Percentiles rank a stretch among this genome's conserved stretches.
phyloP scores from a whole-genome alignment of 768 basidiomycete genomes.

The Termitomyces sp. region DNA sequence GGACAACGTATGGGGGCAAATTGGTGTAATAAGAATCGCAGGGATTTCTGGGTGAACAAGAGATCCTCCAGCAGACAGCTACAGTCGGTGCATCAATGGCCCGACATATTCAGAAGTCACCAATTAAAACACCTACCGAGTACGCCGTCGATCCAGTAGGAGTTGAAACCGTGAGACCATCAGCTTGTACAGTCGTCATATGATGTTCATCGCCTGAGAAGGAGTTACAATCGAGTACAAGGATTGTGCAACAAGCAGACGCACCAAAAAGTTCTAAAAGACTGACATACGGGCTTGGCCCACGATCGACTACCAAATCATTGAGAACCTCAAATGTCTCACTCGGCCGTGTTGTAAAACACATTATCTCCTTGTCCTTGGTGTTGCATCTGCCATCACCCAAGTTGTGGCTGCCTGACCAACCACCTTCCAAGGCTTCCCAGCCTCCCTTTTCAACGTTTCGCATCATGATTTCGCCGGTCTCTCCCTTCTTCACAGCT shows the following conservation, averaged over 20 bases:
- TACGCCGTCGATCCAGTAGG: slow-evolving; percentile 99
- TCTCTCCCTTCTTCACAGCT: slow-evolving; percentile 89
- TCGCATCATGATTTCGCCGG: slow-evolving; percentile 97
- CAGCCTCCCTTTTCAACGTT: slow-evolving; percentile 87
- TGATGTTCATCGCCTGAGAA: slow-evolving; percentile 91
- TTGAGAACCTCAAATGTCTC: slow-evolving; percentile 97
- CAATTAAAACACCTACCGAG: slow-evolving; percentile 52
- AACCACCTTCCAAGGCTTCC: slow-evolving; percentile 91
- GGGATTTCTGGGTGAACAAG: slow-evolving; percentile 98
- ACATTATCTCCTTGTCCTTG: slow-evolving; percentile 97
- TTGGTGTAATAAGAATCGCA: slow-evolving; percentile 92
- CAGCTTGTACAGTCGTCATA: slow-evolving; percentile 98
- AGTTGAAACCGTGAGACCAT: slow-evolving; percentile 92
- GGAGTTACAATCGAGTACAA: not conserved
- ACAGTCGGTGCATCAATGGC: slow-evolving; percentile 1
- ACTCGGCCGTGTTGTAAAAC: slow-evolving; percentile 89
- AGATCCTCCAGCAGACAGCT: slow-evolving; percentile 95
- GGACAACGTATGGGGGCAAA: slow-evolving; percentile 96
- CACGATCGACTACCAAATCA: slow-evolving; percentile 95
- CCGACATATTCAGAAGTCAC: not conserved
- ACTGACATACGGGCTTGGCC: slow-evolving; percentile 97
- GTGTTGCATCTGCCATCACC: slow-evolving; percentile 38
- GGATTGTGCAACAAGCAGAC: slow-evolving; percentile 19
- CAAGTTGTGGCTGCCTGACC: slow-evolving; percentile 36
- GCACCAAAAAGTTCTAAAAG: slow-evolving; percentile 92